Conservation (phyloP, 306 rosid species). For the Nissolia schottii region DNA sequence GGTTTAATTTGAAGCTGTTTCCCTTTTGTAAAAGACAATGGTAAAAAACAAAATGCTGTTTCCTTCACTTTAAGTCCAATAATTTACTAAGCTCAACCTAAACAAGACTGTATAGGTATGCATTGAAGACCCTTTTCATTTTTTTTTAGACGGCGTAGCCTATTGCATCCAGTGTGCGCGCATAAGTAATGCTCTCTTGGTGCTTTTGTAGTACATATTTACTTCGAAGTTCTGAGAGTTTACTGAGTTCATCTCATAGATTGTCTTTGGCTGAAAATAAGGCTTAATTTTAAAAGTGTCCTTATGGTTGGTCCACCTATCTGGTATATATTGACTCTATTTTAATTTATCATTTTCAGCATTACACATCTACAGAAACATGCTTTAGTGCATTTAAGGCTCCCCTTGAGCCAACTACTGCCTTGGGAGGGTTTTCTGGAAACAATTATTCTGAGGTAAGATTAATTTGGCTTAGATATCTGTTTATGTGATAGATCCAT, state of each 20-base stretch:
- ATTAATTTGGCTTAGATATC: constrained; percentile 20
- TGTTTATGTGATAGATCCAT: constrained; percentile 8
- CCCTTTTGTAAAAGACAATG: background rate
- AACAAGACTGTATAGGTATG: background rate
- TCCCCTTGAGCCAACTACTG: constrained; percentile 92
- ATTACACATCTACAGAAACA: constrained; percentile 79
- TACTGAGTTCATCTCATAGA: background rate
- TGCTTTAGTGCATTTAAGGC: constrained; percentile 96
- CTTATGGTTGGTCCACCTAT: background rate
- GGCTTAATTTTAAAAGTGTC: background rate
- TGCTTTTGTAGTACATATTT: background rate
- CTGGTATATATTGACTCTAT: constrained; percentile 18
- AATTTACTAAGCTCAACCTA: background rate
- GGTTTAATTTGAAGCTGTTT: constrained; percentile 1
- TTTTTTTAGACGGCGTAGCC: background rate
- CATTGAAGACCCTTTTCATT: background rate
- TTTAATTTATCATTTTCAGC: constrained; percentile 48
- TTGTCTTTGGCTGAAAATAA: background rate
- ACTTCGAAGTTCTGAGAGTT: background rate
- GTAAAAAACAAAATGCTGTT: background rate
- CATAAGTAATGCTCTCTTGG: background rate
- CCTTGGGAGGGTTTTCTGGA: constrained; percentile 91
- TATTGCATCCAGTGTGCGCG: background rate
- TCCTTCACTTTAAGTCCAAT: background rate
- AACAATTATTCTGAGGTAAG: constrained; percentile 84